Percentiles rank a stretch among this genome's conserved stretches.
Conservation (phyloP, 352 stramenopile species). For the Globisporangium abappressorium region DNA sequence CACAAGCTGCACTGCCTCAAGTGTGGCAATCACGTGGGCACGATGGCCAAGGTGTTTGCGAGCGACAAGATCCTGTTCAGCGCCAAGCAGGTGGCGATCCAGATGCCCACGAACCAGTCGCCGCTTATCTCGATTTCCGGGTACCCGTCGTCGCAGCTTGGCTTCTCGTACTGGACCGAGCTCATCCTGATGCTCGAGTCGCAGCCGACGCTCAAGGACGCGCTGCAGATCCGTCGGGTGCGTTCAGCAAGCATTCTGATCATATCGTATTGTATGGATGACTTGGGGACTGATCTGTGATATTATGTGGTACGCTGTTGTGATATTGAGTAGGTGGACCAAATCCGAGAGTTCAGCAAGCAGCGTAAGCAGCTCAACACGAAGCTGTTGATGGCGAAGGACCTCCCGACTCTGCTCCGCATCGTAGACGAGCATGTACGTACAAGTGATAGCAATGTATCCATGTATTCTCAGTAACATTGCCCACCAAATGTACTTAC, state of each 20-base stretch:
- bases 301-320: neutral
- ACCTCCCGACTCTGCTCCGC: conserved; percentile 51
- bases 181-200: conserved; percentile 74
- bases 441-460: neutral
- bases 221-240: conserved; percentile 58
- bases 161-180: conserved; percentile 77
- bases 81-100: conserved; percentile 56
- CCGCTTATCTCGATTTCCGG: conserved; percentile 70
- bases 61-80: conserved; percentile 76
- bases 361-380: conserved; percentile 57
- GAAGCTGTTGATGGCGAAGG: conserved; percentile 57
- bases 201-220: conserved; percentile 61
- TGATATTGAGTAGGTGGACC: conserved; percentile 40
- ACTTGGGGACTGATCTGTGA: neutral
- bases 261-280: neutral
- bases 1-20: conserved; percentile 67
- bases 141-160: conserved; percentile 69
- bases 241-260: neutral
- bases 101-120: conserved; percentile 69
- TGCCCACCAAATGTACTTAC: neutral
- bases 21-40: conserved; percentile 61
- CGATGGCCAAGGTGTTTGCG: conserved; percentile 54
- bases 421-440: conserved; percentile 67
- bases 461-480: no score
- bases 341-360: conserved; percentile 47